Evolutionary conservation across 306 rosid species (phyloP), one percentile per base, ranked within the genome.

Genomic region (Vicia villosa): DNA sequence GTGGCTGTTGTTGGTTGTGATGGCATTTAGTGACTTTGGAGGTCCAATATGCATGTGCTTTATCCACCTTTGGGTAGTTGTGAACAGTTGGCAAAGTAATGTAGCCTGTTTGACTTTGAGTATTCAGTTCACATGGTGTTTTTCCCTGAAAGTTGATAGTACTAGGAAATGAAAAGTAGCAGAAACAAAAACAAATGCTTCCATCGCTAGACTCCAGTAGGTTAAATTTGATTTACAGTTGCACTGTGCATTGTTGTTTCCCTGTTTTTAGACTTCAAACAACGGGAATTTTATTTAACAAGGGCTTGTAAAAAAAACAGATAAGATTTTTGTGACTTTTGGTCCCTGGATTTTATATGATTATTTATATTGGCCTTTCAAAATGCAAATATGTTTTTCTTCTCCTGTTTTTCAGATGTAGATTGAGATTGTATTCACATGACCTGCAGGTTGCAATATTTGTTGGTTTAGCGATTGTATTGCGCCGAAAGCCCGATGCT

Each of bases 401-500:
- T 24, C 5, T 24, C 52, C 55, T n/a, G 30, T 45, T 70, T 56
- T 66, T 63, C 19, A 28, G 30, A 54, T 36, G 75, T 69, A 45
- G 56, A 68, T 76, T 78, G 57, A 69, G 32, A 42, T 50, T 68
- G 34, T 61, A 45, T 72, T 66, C 56, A 21, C 77, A 63, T 76
- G 36, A 45, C 51, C 70, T 47, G 52, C 91, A 94, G 97, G 91
- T 94, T 85, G 98, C 96, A 19, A 87, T 90, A 74, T 90, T 94
- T 73, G 83, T 85, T 62, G 97, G 80, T 45, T 68, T 88, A 68
- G 97, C 95, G 3, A 82, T 94, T 89, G 88, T 94, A 46, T 75
- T 94, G 72, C 97, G 92, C 47, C 85, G 88, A 72, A 94, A 84
- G 79, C 98, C 98, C 32, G 98, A 94, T 73, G 89, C 80, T 57